Evolutionary conservation across 352 stramenopile species (phyloP), one percentile per base, ranked within the genome.

Genomic region (Pythium oligandrum): DNA sequence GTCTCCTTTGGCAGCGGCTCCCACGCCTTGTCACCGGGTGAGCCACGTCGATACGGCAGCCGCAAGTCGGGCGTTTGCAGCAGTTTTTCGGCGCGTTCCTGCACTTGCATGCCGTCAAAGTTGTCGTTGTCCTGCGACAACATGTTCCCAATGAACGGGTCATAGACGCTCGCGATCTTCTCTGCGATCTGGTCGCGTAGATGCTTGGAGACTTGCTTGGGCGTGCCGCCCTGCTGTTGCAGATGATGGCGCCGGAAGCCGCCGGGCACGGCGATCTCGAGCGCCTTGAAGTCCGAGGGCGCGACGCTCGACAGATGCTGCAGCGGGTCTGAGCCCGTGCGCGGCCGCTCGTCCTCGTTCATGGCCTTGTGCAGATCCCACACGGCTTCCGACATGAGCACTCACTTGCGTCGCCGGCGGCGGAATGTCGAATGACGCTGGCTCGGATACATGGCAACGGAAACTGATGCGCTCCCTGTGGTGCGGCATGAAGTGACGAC

Each of bases 91-190:
- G 68, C 78, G 7, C 80, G 78, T 43, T 90, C 74, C 31, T 88
- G 59, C 4, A 85, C 72, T 35, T 70, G 71, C 59, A 93, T 75
- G 53, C 87, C 74, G 52, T 90, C 80, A 61, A 83, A 93, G 37
- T 73, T 55, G 59, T 93, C 83, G 60, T 89, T 90, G 67, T 90
- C 81, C 48, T 93, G 83, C 47, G 78, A 86, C 34, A 93, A 55
- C 47, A 91, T 90, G 55, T 62, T 89, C 50, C 76, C 77, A 51
- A 93, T 93, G 53, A 93, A 89, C 37, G 80, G 80, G 50, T 93
- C 75, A 70, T 93, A 93, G 48, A 91, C 80, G 48, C 64, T 75
- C 48, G 78, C 71, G 48, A 93, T 87, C 40, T 73, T 71, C 48
- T 85, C 69, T 37, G 89, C 66, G 63, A 93, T 93, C 53, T 86